phyloP scores from a whole-genome alignment of 208 protist genomes.

The Leishmania gerbilli region DNA sequence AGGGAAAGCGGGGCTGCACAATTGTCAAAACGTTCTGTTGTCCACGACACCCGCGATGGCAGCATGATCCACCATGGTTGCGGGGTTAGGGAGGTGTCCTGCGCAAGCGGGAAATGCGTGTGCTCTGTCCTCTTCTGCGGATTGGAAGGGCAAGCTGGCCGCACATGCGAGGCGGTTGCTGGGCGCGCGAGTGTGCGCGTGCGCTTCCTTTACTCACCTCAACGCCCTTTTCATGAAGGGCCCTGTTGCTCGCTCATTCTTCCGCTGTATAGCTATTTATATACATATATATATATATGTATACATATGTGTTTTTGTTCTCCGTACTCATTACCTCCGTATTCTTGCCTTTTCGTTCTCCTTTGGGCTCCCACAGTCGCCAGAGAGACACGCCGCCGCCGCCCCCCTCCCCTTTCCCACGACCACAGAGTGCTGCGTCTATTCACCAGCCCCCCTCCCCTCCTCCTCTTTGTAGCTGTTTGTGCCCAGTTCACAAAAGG shows the following conservation, averaged over 20 bases:
- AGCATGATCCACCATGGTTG: neutral
- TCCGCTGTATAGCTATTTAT: neutral
- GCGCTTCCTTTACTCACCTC: neutral
- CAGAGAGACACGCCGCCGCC: neutral
- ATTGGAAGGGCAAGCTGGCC: neutral
- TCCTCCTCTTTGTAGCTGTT: neutral
- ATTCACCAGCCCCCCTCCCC: neutral
- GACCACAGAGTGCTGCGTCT: neutral
- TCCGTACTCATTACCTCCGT: neutral
- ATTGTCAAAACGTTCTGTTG: neutral
- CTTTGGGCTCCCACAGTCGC: neutral
- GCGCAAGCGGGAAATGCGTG: neutral
- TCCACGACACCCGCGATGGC: neutral
- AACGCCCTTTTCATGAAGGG: neutral
- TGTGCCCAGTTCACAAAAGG: neutral
- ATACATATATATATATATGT: neutral
- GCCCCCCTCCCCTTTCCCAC: neutral
- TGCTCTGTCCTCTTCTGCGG: neutral
- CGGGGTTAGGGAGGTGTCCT: neutral
- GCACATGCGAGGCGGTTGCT: neutral
- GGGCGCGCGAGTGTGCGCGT: neutral
- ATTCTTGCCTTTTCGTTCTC: neutral
- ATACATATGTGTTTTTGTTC: neutral
- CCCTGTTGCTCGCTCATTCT: neutral
- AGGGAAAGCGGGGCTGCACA: neutral